phyloP scores from a whole-genome alignment of 768 basidiomycete genomes.

The Boletellus ananiceps region DNA sequence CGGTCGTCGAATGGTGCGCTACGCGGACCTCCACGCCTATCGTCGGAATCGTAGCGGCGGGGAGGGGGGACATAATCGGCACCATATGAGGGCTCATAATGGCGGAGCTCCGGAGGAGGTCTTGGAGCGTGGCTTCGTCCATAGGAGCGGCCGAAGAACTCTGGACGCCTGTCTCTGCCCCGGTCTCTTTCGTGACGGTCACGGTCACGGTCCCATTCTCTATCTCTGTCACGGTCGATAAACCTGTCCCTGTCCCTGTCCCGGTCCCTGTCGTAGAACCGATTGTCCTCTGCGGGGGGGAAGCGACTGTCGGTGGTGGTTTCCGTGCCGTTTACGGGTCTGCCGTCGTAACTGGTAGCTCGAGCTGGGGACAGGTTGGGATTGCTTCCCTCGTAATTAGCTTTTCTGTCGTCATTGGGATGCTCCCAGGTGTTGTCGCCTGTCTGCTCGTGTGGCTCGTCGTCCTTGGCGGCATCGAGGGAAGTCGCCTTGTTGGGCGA shows the following conservation, averaged over 20 bases:
- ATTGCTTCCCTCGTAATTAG: conserved; percentile 24
- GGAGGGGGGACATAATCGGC: conserved; percentile 30
- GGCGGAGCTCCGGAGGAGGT: conserved; percentile 44
- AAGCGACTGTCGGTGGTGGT: conserved; percentile 10
- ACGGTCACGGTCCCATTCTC: conserved; percentile 36
- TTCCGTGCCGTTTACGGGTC: conserved; percentile 7
- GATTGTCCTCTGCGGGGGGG: conserved; percentile 28
- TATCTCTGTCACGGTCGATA: conserved; percentile 30
- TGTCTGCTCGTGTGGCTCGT: conserved; percentile 22
- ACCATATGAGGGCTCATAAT: conserved; percentile 44
- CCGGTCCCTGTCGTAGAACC: conserved; percentile 31
- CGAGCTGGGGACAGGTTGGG: conserved; percentile 12
- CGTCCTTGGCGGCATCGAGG: conserved; percentile 27
- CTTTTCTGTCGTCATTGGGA: conserved; percentile 29
- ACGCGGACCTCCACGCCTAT: conserved; percentile 24
- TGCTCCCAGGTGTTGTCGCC: conserved; percentile 28
- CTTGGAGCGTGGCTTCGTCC: conserved; percentile 38
- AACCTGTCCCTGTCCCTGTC: conserved; percentile 32
- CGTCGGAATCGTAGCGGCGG: conserved; percentile 32
- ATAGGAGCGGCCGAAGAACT: conserved; percentile 36
- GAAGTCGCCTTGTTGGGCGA: conserved; percentile 21
- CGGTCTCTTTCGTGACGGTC: conserved; percentile 28
- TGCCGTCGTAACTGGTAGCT: conserved; percentile 9
- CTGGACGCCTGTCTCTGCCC: conserved; percentile 36
- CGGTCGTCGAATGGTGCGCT: conserved; percentile 19